Base-by-base conservation (phyloP, 2,329 filamentous ascomycete genomes). In the Sphaerulina musiva region DNA sequence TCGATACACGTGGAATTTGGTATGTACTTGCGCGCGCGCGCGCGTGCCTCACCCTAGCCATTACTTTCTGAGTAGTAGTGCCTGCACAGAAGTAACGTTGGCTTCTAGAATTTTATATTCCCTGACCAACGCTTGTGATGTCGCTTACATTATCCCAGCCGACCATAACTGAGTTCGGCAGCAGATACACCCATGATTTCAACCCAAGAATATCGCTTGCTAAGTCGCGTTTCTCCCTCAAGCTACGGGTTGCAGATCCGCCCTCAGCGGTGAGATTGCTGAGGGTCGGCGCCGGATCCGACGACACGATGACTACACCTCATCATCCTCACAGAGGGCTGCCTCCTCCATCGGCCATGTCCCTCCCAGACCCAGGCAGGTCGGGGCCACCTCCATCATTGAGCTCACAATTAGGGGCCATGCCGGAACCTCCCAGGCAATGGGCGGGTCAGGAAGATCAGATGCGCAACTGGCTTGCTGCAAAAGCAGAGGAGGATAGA, bases 291-390 rank as follows among this genome's bases (percentile, higher is more conserved):
- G 68, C 66, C 56, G 68, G 68, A 40, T 48, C 52, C 42, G 53
- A 57, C 61, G 67, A 45, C 64, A 72, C 62, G 48, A 79, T 78
- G 76, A 71, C 74, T 59, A 76, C 73, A 50, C 72, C 76, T 62
- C 77, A 79, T 68, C 72, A 79, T 67, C 72, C 76, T 63, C 77
- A 79, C 68, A 72, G 77, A 66, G 77, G 77, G 48, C 68, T 80
- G 44, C 77, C 77, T 67, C 77, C 76, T 58, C 77, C 76, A 31
- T 73, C 76, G 59, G 74, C 76, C 53, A 78, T 80, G 76, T 73
- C 74, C 49, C 67, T 78, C 59, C 74, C 75, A 54, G 75, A 77
- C 64, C 75, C 75, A 51, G 69, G 68, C 43, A 67, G 73, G 50
- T 69, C 67, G 50, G 59, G 51, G n/a, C 66, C 66, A 40, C 66